A percentile compares a stretch with the other conserved stretches of the same genome.
Conservation (phyloP, 2,329 filamentous ascomycete species). For the Zymoseptoria crescenta region DNA sequence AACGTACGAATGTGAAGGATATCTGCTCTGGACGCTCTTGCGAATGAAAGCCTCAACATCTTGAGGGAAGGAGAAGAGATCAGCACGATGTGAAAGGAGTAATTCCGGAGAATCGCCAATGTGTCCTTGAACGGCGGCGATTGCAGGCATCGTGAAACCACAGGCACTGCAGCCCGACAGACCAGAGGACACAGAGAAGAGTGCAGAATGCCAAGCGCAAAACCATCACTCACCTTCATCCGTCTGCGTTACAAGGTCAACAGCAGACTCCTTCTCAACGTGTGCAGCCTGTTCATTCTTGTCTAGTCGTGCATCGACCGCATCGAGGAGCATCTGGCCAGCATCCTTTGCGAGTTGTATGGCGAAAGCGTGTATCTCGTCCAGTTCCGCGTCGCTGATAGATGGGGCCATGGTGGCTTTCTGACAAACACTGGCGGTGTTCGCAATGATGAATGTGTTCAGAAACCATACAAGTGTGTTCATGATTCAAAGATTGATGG, state of each 20-base stretch:
- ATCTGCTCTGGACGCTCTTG: constrained; percentile 41
- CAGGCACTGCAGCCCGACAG: neutral
- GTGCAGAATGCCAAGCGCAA: no score
- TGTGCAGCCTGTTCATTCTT: constrained; percentile 34
- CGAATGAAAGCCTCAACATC: constrained; percentile 64
- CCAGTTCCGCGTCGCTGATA: constrained; percentile 33
- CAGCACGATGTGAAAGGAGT: neutral
- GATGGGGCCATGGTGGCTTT: neutral
- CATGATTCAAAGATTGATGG: neutral
- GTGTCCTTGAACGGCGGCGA: neutral
- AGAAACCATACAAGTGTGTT: neutral
- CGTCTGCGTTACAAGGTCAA: constrained; percentile 70
- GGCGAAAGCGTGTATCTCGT: constrained; percentile 62
- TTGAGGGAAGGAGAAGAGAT: constrained; percentile 25
- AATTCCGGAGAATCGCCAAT: neutral
- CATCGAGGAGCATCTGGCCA: constrained; percentile 58
- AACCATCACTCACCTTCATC: constrained; percentile 52
- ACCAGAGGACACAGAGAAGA: no score
- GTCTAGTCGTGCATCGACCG: constrained; percentile 50
- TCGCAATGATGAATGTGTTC: neutral
- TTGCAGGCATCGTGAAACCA: neutral
- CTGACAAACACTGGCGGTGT: neutral
- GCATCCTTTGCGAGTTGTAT: constrained; percentile 63
- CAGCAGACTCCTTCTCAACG: constrained; percentile 64
- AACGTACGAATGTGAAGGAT: constrained; percentile 58